Evolutionary conservation across 148 eudicot species (phyloP), one percentile per base, ranked within the genome.

Genomic region (Limonium bicolor): DNA sequence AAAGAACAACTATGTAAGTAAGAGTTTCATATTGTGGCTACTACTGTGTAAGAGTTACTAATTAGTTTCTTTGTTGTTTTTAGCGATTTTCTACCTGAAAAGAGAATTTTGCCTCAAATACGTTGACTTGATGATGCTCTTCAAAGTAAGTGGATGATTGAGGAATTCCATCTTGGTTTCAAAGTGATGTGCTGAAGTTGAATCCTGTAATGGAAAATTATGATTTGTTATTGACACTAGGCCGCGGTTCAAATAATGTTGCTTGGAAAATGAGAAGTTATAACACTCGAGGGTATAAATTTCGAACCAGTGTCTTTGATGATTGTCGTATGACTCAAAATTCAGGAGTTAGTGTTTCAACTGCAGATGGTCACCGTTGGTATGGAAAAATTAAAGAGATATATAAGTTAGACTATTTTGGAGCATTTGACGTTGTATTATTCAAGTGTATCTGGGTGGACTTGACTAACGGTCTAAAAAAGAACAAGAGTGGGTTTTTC

Each of bases 401-500:
- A 3, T 38, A 28, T 21, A 26, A 39, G 26, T 57, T 57, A 2
- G 16, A 46, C 20, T 35, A 55, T 13, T 33, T 25, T 28, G 46
- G 38, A 28, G n/a, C n/a, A 7, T 59, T 11, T 14, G 41, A 23
- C 30, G 54, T 20, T 14, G 18, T 60, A 10, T 26, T 60, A 1
- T 52, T 51, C 14, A 27, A 4, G 20, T 48, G 62, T 31, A 49
- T 23, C 30, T 58, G 54, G 62, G 55, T 49, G 20, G 49, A 57
- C 27, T 38, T 47, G n/a, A 13, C 20, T 8, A 36, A 18, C 22
- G 47, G 40, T 5, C 12, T 46, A 12, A 48, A 28, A 2, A 14
- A 0, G 1, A 11, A 37, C 15, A 20, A 1, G 12, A 19, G n/a
- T 27, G 46, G 46, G 4, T 10, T 18, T 56, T 11, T 29, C 8